These are phyloP conservation scores for Halophytophthora polymorphica DNA, from an alignment of 352 stramenopile species.

Conservation along the genomic window DNA sequence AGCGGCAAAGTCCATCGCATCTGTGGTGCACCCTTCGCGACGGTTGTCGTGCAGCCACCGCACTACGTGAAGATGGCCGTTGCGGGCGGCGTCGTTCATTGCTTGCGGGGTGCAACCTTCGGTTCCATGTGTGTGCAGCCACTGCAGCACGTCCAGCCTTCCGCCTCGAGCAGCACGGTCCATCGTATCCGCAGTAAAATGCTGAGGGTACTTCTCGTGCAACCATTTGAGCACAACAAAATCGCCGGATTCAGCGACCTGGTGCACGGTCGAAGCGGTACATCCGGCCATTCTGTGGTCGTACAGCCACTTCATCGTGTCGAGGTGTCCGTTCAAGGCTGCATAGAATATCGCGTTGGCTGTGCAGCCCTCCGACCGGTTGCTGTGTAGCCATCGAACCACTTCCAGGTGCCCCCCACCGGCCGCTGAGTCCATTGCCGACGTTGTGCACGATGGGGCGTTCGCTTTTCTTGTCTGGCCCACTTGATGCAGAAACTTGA, in stretches of 20 bases:
- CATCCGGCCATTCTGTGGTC: no score
- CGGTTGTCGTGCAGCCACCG: conserved; percentile 21
- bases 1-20: conserved; percentile 23
- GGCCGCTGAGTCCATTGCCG: conserved; percentile 28
- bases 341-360: conserved; percentile 22
- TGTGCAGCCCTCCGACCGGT: conserved; percentile 19
- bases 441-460: conserved; percentile 9
- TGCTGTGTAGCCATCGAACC: conserved; percentile 18
- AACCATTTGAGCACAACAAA: neutral
- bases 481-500: conserved; percentile 20
- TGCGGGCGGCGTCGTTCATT: conserved; percentile 21
- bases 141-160: conserved; percentile 18
- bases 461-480: conserved; percentile 6
- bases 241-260: no score
- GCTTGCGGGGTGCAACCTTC: conserved; percentile 22
- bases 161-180: conserved; percentile 20
- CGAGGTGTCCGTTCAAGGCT: conserved; percentile 19
- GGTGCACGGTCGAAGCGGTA: no score
- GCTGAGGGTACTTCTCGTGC: conserved; percentile 14
- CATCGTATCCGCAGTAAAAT: conserved; percentile 20
- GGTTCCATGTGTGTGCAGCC: conserved; percentile 17
- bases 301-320: conserved; percentile 20
- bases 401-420: conserved; percentile 19
- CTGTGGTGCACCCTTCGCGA: conserved; percentile 17
- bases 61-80: conserved; percentile 13